Percentiles rank a stretch among this genome's conserved stretches.
These are phyloP conservation scores for Micractinium sp. DNA, from an alignment of 139 green algal genomes.

Conservation along the genomic window DNA sequence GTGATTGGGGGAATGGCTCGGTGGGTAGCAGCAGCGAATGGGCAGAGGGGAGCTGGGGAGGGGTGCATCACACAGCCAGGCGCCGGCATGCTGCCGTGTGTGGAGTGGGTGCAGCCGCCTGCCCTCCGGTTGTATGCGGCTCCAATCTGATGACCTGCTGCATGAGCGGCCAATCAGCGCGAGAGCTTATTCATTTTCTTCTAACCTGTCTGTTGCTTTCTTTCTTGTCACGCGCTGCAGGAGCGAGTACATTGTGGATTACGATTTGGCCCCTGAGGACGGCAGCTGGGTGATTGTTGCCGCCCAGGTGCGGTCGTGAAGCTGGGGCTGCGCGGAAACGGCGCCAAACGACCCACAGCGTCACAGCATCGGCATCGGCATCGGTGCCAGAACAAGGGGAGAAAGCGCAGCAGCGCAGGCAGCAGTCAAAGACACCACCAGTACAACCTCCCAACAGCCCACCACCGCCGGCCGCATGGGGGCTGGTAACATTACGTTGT, in stretches of 20 bases:
- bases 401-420: too few species aligned
- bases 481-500: neutral
- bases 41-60: neutral
- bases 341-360: too few species aligned
- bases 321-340: too few species aligned
- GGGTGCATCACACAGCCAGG: neutral
- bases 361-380: neutral
- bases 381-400: too few species aligned
- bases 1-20: neutral
- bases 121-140: too few species aligned
- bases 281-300: conserved; percentile 26
- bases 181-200: too few species aligned
- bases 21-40: neutral
- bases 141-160: too few species aligned
- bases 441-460: too few species aligned
- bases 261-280: conserved; percentile 4
- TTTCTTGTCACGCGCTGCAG: neutral
- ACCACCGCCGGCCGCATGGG: too few species aligned
- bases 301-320: conserved; percentile 15
- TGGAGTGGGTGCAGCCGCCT: neutral
- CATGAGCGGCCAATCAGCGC: too few species aligned
- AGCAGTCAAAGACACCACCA: too few species aligned
- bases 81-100: neutral
- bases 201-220: neutral
- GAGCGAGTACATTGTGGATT: conserved; percentile 41